Evolutionary conservation across 805 yeast species (phyloP).

Genomic region (Monosporozyma yasuniensis): DNA sequence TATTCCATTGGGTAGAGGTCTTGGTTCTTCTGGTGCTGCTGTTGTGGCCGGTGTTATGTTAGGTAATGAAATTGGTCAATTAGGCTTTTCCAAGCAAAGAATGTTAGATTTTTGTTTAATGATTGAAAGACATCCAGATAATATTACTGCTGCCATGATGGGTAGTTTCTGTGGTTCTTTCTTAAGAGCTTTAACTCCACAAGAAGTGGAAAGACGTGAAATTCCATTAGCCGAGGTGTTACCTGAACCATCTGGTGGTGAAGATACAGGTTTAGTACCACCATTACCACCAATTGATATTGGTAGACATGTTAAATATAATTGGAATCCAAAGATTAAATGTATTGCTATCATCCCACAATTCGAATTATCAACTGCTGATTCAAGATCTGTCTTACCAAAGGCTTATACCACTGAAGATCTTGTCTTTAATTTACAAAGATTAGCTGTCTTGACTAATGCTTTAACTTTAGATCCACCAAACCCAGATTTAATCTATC

Average conservation of each 20-base stretch:
- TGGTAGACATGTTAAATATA: constrained; percentile 81
- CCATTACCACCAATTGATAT: constrained; percentile 78
- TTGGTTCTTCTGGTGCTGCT: constrained; percentile 97
- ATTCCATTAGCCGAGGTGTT: constrained; percentile 80
- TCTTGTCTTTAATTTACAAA: constrained; percentile 84
- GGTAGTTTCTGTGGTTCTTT: constrained; percentile 98
- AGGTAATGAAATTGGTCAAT: constrained; percentile 74
- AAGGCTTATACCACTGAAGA: constrained; percentile 67
- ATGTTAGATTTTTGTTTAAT: constrained; percentile 89
- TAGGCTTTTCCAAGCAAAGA: constrained; percentile 66
- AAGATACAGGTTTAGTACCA: constrained; percentile 59
- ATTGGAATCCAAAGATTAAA: constrained; percentile 71
- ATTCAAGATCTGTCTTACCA: constrained; percentile 85
- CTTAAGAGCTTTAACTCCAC: constrained; percentile 65
- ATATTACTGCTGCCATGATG: constrained; percentile 97
- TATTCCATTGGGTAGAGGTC: constrained; percentile 92
- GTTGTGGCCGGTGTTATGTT: constrained; percentile 93
- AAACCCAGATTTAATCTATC: constrained; percentile 71
- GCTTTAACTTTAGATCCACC: constrained; percentile 84
- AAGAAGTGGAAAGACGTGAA: constrained; percentile 65
- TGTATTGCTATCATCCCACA: constrained; percentile 90
- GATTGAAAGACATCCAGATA: constrained; percentile 98
- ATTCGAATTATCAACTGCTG: constrained; percentile 90
- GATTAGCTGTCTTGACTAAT: constrained; percentile 85
- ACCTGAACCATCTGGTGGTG: constrained; percentile 67